These are phyloP conservation scores for Prunus mongolica DNA, from an alignment of 306 rosid genomes.

Conservation along the genomic window DNA sequence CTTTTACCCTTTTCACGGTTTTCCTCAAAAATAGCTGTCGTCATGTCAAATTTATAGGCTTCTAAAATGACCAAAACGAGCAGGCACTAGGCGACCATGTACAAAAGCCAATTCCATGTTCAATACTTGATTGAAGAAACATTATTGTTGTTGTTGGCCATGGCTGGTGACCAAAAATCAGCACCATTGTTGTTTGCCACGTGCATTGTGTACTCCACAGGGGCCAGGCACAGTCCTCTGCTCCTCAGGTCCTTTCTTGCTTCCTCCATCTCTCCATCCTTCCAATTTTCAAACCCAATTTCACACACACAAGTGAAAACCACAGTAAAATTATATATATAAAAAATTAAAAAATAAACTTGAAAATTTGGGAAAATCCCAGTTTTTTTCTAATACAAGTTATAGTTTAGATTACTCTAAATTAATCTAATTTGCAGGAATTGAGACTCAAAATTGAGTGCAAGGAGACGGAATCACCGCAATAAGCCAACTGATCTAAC, in stretches of 20 bases:
- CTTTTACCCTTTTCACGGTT: slow-evolving; percentile 2
- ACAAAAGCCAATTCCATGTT: neutral
- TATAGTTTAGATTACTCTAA: too few relatives aligned
- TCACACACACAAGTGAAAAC: neutral
- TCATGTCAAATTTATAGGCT: neutral
- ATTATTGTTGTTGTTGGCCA: slow-evolving; percentile 27
- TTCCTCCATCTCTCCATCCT: slow-evolving; percentile 34
- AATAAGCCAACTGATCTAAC: too few relatives aligned
- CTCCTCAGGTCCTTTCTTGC: slow-evolving; percentile 43
- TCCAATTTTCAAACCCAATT: neutral
- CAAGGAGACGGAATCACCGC: too few relatives aligned
- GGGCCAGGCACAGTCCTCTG: slow-evolving; percentile 74
- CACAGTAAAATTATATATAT: neutral
- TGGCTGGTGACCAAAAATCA: slow-evolving; percentile 83
- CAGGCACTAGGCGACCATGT: neutral
- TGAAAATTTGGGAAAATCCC: too few relatives aligned
- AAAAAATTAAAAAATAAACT: too few relatives aligned
- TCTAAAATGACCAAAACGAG: neutral
- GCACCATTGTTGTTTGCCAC: slow-evolving; percentile 73
- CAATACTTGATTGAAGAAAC: slow-evolving; percentile 9
- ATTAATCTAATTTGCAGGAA: too few relatives aligned
- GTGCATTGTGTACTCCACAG: slow-evolving; percentile 63
- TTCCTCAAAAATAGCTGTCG: neutral
- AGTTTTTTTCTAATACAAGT: too few relatives aligned
- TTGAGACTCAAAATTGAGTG: too few relatives aligned